Percentiles rank a stretch among this genome's conserved stretches.
Evolutionary conservation across 2,329 filamentous ascomycete species (phyloP).

Genomic region (Penicillium janthinellum): DNA sequence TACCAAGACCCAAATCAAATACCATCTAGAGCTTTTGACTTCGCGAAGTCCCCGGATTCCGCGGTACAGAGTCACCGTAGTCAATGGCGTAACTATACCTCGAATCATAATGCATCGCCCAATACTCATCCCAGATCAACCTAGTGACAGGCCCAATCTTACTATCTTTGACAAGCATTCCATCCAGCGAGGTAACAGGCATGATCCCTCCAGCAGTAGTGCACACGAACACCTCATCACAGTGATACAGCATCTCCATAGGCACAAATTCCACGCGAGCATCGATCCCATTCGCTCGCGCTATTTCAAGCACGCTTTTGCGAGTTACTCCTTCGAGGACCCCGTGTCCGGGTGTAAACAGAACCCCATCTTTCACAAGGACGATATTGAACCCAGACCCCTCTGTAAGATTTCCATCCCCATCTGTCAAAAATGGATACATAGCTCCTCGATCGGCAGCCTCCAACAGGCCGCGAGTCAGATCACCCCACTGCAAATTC

Average conservation of each 20-base stretch:
- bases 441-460: constrained; percentile 50
- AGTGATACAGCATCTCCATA: constrained; percentile 43
- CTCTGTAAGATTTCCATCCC: constrained; percentile 53
- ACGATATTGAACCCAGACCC: constrained; percentile 55
- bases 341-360: constrained; percentile 53
- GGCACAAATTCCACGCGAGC: constrained; percentile 48
- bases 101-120: constrained; percentile 51
- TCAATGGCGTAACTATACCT: constrained; percentile 34
- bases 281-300: constrained; percentile 35
- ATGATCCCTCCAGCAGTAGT: constrained; percentile 58
- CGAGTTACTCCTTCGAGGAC: constrained; percentile 54
- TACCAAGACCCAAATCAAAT: neutral
- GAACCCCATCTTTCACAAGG: constrained; percentile 48
- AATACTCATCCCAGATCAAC: constrained; percentile 56
- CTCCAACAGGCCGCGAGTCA: constrained; percentile 51
- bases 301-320: constrained; percentile 52
- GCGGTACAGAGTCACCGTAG: neutral
- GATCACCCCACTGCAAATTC: constrained; percentile 56
- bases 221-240: constrained; percentile 57
- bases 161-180: constrained; percentile 44
- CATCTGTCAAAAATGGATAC: constrained; percentile 56
- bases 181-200: constrained; percentile 54
- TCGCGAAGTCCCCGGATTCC: neutral
- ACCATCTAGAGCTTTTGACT: neutral
- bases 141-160: constrained; percentile 51